These are phyloP conservation scores for Helotiales sp. DNA, from an alignment of 2,329 filamentous ascomycete species.

Conservation along the genomic window DNA sequence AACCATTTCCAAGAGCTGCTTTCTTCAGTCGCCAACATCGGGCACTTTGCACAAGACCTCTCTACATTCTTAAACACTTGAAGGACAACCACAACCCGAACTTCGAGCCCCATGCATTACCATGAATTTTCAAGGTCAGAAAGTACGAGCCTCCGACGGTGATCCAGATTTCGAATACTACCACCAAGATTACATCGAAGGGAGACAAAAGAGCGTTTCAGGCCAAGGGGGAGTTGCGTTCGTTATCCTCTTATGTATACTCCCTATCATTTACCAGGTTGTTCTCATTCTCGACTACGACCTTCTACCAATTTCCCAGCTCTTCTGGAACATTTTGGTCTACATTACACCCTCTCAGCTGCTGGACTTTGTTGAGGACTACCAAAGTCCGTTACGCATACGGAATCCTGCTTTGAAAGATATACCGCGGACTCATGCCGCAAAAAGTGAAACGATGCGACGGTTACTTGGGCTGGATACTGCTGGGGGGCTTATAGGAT, in stretches of 20 bases:
- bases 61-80: background rate
- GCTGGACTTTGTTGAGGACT: constrained; percentile 55
- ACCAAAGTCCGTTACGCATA: constrained; percentile 43
- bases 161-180: constrained; percentile 31
- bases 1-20: background rate
- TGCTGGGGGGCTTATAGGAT: constrained; percentile 52
- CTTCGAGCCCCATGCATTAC: constrained; percentile 28
- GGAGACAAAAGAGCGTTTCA: constrained; percentile 11
- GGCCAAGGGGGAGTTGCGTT: constrained; percentile 20
- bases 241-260: constrained; percentile 26
- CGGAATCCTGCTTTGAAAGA: constrained; percentile 40
- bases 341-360: constrained; percentile 55
- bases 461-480: constrained; percentile 61
- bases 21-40: background rate
- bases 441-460: constrained; percentile 66
- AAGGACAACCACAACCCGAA: background rate
- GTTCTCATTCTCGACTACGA: constrained; percentile 35
- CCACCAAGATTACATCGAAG: constrained; percentile 34
- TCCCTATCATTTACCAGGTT: constrained; percentile 32
- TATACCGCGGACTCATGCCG: constrained; percentile 47
- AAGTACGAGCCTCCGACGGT: constrained; percentile 29
- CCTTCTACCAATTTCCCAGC: constrained; percentile 43
- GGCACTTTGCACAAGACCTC: background rate
- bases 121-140: constrained; percentile 31
- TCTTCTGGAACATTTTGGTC: constrained; percentile 63